Conservation (phyloP, 306 rosid genomes). For the Comarum palustre region DNA sequence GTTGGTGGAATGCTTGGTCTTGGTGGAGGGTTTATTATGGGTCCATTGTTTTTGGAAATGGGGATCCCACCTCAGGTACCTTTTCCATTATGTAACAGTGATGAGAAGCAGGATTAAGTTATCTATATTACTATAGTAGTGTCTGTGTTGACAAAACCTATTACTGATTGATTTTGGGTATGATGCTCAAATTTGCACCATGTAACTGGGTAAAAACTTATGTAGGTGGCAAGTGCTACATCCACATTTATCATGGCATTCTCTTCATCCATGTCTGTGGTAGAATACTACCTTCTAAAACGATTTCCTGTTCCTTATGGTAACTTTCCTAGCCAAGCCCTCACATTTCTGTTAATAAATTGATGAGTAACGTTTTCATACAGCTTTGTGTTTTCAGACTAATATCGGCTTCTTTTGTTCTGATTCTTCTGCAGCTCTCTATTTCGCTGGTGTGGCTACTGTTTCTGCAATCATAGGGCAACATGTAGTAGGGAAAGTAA, state of each 20-base stretch:
- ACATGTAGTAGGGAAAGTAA: constrained; percentile 42
- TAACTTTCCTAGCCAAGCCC: neutral
- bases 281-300: constrained; percentile 62
- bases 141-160: neutral
- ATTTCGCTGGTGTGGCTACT: constrained; percentile 45
- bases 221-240: constrained; percentile 70
- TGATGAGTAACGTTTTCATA: neutral
- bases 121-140: too few species aligned
- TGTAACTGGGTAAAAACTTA: neutral
- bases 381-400: neutral
- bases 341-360: neutral
- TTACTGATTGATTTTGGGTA: neutral
- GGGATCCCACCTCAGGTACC: constrained; percentile 75
- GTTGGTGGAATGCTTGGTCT: constrained; percentile 70
- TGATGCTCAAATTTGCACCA: neutral
- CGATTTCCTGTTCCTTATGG: constrained; percentile 75
- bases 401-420: neutral
- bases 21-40: constrained; percentile 77
- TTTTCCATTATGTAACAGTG: neutral
- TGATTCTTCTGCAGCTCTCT: constrained; percentile 43
- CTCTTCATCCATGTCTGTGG: constrained; percentile 73
- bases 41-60: constrained; percentile 69
- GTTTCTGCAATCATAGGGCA: constrained; percentile 65
- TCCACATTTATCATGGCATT: constrained; percentile 69
- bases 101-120: neutral